These are phyloP conservation scores for Tetrahymena thermophila DNA, from an alignment of 73 alveolate species.

Conservation along the genomic window DNA sequence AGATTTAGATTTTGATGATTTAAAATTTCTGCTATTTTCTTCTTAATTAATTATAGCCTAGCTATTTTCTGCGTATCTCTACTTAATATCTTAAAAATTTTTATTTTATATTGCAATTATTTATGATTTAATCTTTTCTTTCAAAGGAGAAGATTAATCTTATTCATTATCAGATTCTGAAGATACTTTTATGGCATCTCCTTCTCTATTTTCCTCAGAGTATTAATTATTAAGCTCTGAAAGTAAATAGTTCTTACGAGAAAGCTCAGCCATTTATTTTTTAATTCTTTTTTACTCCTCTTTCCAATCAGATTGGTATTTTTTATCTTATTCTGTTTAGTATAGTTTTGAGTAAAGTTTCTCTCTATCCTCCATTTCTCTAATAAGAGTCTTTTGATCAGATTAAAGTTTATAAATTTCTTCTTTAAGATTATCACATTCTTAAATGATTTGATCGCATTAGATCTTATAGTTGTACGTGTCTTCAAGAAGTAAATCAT, in stretches of 20 bases:
- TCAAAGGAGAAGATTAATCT: background rate
- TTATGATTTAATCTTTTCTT: background rate
- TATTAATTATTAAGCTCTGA: background rate
- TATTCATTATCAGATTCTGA: background rate
- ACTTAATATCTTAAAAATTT: background rate
- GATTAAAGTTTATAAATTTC: background rate
- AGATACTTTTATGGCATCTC: background rate
- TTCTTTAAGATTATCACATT: background rate
- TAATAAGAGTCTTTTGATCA: background rate
- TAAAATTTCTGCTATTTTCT: background rate
- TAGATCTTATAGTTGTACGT: background rate
- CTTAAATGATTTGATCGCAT: background rate
- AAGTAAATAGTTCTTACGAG: background rate
- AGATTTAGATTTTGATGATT: background rate
- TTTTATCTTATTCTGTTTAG: background rate
- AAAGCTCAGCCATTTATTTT: background rate
- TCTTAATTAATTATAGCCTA: background rate
- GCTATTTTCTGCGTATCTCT: background rate
- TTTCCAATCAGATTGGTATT: background rate
- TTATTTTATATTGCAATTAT: background rate
- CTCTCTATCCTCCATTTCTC: background rate
- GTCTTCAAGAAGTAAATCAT: background rate
- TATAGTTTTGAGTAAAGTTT: background rate
- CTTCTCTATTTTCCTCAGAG: background rate
- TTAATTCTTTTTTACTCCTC: background rate